Evolutionary conservation across 352 stramenopile genomes (phyloP), one percentile per base, ranked within the genome.

Genomic region (Globisporangium heterothallicum): DNA sequence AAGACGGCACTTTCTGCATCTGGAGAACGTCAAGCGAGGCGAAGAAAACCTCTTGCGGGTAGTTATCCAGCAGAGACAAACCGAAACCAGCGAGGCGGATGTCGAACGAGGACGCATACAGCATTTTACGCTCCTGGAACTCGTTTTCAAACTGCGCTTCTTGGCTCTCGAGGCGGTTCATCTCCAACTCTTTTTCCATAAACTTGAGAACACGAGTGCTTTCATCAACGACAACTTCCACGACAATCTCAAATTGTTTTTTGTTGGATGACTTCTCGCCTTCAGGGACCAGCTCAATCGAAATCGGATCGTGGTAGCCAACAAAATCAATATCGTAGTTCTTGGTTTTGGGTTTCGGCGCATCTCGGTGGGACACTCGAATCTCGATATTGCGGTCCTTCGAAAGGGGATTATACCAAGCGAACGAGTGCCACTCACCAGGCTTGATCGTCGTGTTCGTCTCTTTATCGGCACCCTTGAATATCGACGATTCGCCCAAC

Each of bases 311-410:
- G 43, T 92, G 59, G 42, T 87, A 86, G 2, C 84, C 84, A 16
- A 94, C 84, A 25, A 74, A 82, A 49, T 94, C 79, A 45, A 94
- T 84, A 48, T 94, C 84, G 47, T 86, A 88, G 54, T 78, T 92
- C 53, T 84, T 85, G 4, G 66, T 79, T 65, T 80, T 84, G 38
- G 56, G 22, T 42, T 78, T 81, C 6, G 65, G 58, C 12, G 72
- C 74, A 45, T 87, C 72, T 30, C 58, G 6, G 60, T 92, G 81
- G 14, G 66, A 71, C 8, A 89, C 44, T 13, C 58, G 62, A 12
- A 92, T 70, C 29, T 92, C 79, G 21, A 94, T 59, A 21, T 89
- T 69, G 27, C 83, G 84, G n/a, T 92, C 79, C 48, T 90, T 92
- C n/a, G 81, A 80, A 18, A 88, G 65, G 12, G 81, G 81, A 22